A percentile compares a stretch with the other conserved stretches of the same genome.
Conservation (phyloP, 805 yeast genomes). For the Kodamaea leandrae region DNA sequence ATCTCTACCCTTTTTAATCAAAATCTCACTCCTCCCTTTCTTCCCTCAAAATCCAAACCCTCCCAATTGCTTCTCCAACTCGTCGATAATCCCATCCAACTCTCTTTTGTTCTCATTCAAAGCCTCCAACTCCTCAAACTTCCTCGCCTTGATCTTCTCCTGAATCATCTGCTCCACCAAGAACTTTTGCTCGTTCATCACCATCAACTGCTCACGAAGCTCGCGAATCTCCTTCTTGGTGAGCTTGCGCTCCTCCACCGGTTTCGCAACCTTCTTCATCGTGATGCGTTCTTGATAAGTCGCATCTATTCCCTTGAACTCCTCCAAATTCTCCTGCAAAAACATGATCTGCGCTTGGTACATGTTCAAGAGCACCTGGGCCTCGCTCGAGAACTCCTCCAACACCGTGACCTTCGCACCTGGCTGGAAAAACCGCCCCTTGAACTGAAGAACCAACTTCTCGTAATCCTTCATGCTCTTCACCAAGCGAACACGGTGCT, state of each 20-base stretch:
- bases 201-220: slow-evolving; percentile 75
- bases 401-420: slow-evolving; percentile 14
- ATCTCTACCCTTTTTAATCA: too few species aligned
- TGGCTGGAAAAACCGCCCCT: slow-evolving; percentile 16
- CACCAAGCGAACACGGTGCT: slow-evolving; percentile 22
- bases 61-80: slow-evolving; percentile 53
- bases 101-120: slow-evolving; percentile 60
- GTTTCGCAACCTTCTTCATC: slow-evolving; percentile 5
- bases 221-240: slow-evolving; percentile 55
- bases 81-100: slow-evolving; percentile 46
- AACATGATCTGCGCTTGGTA: slow-evolving; percentile 55
- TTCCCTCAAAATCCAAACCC: slow-evolving; percentile 26
- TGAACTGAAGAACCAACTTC: slow-evolving; percentile 22
- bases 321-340: slow-evolving; percentile 65
- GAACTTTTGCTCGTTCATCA: slow-evolving; percentile 78
- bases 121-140: slow-evolving; percentile 71
- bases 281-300: slow-evolving; percentile 30
- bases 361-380: slow-evolving; percentile 47
- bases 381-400: slow-evolving; percentile 12
- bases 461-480: slow-evolving; percentile 34
- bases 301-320: slow-evolving; percentile 59
- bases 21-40: too few species aligned
- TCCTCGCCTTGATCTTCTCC: slow-evolving; percentile 60
- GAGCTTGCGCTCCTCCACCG: slow-evolving; percentile 22
- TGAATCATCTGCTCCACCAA: slow-evolving; percentile 64